Evolutionary conservation across 768 basidiomycete species (phyloP).

Genomic region (Amanita muscaria): DNA sequence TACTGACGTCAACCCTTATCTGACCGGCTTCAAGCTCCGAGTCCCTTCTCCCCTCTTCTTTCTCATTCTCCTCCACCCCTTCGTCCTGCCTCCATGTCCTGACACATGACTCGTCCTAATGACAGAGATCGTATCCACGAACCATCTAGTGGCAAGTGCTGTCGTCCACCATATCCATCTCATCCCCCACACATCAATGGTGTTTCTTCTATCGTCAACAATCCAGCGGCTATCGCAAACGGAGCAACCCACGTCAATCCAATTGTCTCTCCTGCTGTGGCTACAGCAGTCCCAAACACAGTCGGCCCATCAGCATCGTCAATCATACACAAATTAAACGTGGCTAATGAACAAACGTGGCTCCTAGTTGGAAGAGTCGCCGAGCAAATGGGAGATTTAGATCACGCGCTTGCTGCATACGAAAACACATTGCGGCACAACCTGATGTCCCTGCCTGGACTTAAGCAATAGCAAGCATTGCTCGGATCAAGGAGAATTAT

Average conservation of each 20-base stretch:
- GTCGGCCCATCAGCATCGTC: slow-evolving; percentile 23
- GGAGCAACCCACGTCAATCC: slow-evolving; percentile 31
- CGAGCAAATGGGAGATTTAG: slow-evolving; percentile 91
- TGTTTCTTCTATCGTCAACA: slow-evolving; percentile 31
- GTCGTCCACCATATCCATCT: slow-evolving; percentile 19
- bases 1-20: slow-evolving; percentile 72
- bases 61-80: slow-evolving; percentile 22
- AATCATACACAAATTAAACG: slow-evolving; percentile 68
- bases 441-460: slow-evolving; percentile 78
- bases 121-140: slow-evolving; percentile 63
- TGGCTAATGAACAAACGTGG: slow-evolving; percentile 94
- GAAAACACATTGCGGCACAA: slow-evolving; percentile 95
- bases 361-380: slow-evolving; percentile 90
- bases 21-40: too few relatives aligned
- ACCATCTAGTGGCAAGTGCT: too few relatives aligned
- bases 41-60: slow-evolving; percentile 41
- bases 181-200: slow-evolving; percentile 50
- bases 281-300: slow-evolving; percentile 25
- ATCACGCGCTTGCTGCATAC: slow-evolving; percentile 87
- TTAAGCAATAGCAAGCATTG: slow-evolving; percentile 92
- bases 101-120: slow-evolving; percentile 51
- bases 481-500: slow-evolving; percentile 96
- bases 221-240: slow-evolving; percentile 36
- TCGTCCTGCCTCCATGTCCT: slow-evolving; percentile 40
- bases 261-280: slow-evolving; percentile 40